Evolutionary conservation across 1,284 basidiomycete genomes (phyloP).

Genomic region (Tylopilus orsonianus): DNA sequence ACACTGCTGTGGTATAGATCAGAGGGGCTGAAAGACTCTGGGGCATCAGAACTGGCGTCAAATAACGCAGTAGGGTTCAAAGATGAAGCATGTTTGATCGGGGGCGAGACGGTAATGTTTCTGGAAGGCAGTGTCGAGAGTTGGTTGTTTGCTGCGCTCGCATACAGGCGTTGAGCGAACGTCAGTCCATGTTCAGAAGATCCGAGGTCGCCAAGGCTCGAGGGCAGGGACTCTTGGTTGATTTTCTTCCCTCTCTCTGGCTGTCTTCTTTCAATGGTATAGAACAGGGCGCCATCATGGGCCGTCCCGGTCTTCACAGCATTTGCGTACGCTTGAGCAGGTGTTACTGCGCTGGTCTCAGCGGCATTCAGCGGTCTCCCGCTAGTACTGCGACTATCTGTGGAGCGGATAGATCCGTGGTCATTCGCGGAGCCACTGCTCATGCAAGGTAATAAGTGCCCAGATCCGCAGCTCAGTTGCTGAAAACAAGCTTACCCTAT

Average conservation of each 20-base stretch:
- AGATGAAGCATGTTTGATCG: slow-evolving; percentile 3
- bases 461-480: neutral
- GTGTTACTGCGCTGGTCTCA: slow-evolving; percentile 12
- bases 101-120: slow-evolving; percentile 5
- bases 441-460: slow-evolving; percentile 1
- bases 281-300: slow-evolving; percentile 7
- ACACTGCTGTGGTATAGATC: slow-evolving; percentile 25
- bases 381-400: neutral
- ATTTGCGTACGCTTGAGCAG: slow-evolving; percentile 24
- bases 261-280: slow-evolving; percentile 30
- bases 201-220: neutral
- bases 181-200: slow-evolving; percentile 14
- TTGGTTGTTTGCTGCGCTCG: slow-evolving; percentile 22
- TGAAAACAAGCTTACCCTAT: slow-evolving; percentile 6
- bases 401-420: slow-evolving; percentile 3
- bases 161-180: slow-evolving; percentile 34
- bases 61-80: slow-evolving; percentile 6
- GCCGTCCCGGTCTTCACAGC: slow-evolving; percentile 11
- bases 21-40: slow-evolving; percentile 9
- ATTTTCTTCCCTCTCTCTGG: neutral
- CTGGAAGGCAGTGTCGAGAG: slow-evolving; percentile 1
- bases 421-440: slow-evolving; percentile 7
- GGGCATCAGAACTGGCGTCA: slow-evolving; percentile 1
- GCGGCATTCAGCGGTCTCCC: neutral
- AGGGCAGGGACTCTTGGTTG: slow-evolving; percentile 1